These are phyloP conservation scores for Aureobasidium sp. DNA, from an alignment of 2,329 filamentous ascomycete species.

Conservation along the genomic window DNA sequence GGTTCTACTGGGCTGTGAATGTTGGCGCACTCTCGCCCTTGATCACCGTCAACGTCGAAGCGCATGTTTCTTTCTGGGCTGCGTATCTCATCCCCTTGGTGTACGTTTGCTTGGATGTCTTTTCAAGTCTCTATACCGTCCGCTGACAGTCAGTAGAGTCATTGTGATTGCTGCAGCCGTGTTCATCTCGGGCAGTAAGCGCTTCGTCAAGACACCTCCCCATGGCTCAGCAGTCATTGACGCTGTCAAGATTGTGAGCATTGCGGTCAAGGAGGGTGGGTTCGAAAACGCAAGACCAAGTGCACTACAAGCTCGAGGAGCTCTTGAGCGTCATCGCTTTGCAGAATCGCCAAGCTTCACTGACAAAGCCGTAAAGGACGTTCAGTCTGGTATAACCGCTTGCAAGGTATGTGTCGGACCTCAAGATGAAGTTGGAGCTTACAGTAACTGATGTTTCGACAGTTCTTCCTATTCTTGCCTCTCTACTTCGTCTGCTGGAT, in stretches of 20 bases:
- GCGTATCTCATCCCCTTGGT: conserved; percentile 69
- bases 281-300: neutral
- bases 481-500: conserved; percentile 51
- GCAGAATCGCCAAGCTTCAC: conserved; percentile 55
- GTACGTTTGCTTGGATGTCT: conserved; percentile 70
- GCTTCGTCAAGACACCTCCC: conserved; percentile 28
- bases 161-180: conserved; percentile 21
- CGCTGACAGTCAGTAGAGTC: neutral
- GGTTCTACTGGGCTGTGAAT: conserved; percentile 81
- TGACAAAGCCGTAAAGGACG: conserved; percentile 74
- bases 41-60: conserved; percentile 74
- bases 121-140: conserved; percentile 55
- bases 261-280: neutral
- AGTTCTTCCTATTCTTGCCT: conserved; percentile 66
- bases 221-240: conserved; percentile 27
- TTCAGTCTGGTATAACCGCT: conserved; percentile 48
- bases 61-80: conserved; percentile 71
- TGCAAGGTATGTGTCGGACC: neutral
- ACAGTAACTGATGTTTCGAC: conserved; percentile 41
- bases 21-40: conserved; percentile 72
- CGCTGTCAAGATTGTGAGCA: neutral
- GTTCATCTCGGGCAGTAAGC: conserved; percentile 28
- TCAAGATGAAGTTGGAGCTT: conserved; percentile 49
- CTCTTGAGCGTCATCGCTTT: neutral
- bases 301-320: neutral